Evolutionary conservation across 2,329 filamentous ascomycete species (phyloP).

Genomic region (Fusarium concolor): DNA sequence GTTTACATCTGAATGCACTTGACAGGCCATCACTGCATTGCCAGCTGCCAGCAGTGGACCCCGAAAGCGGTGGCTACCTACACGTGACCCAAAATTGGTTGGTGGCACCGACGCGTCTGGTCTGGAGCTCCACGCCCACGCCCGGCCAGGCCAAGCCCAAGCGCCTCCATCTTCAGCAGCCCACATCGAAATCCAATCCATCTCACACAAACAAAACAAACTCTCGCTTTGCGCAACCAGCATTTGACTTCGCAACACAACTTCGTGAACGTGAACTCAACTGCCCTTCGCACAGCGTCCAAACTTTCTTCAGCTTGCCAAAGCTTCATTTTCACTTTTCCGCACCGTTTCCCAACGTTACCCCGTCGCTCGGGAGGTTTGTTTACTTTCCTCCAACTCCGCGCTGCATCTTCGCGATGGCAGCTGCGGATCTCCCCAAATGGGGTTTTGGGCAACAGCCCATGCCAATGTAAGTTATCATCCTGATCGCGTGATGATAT

Average conservation of each 20-base stretch:
- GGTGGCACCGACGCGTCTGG: conserved; percentile 25
- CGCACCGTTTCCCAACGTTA: conserved; percentile 20
- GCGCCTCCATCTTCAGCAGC: conserved; percentile 18
- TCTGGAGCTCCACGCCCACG: conserved; percentile 6
- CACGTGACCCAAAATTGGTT: conserved; percentile 17
- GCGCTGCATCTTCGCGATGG: conserved; percentile 45
- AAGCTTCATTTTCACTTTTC: conserved; percentile 18
- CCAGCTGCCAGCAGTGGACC: conserved; percentile 17
- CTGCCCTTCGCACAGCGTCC: not conserved
- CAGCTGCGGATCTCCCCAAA: conserved; percentile 34
- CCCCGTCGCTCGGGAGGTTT: conserved; percentile 36
- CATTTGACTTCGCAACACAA: conserved; percentile 2
- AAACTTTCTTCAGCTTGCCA: conserved; percentile 16
- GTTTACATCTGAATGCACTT: not conserved
- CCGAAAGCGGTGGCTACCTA: not conserved
- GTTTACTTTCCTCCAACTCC: conserved; percentile 44
- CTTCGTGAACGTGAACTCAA: conserved; percentile 1
- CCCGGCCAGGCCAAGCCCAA: not conserved
- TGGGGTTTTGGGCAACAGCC: conserved; percentile 42
- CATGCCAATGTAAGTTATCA: conserved; percentile 36
- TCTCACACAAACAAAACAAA: conserved; percentile 38
- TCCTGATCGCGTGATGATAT: no score
- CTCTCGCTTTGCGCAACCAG: conserved; percentile 17
- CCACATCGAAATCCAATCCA: conserved; percentile 26
- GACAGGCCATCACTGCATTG: conserved; percentile 2